Base-by-base conservation (phyloP, 2,329 filamentous ascomycete genomes). In the Aspergillus melleus region DNA sequence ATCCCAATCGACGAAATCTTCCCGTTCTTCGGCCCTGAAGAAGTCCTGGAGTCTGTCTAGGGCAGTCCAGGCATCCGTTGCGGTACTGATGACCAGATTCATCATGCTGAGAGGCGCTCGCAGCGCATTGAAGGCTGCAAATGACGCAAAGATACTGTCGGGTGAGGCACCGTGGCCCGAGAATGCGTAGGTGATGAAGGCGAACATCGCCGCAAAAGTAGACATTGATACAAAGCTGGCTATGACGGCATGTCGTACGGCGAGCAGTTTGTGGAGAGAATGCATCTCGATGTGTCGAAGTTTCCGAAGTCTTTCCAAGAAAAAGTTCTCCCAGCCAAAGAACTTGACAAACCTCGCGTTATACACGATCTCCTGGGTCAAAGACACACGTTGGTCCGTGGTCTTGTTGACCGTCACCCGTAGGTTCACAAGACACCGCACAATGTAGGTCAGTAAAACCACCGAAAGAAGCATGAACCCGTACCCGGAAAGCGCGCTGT, bases 291-390 rank as follows among this genome's bases (percentile, higher is more conserved):
- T 84, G 53, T 81, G 81, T 61, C 94, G 86, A 61, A 96, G 89
- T 29, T 87, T 83, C 49, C 86, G 85, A 10, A 97, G 83, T n/a
- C 92, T 87, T 54, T 88, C 82, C 9, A 96, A 79, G 70, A 97
- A 97, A 36, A 90, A 89, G 59, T 85, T 88, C 73, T 97, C 93
- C 94, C 93, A 97, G 11, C 92, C 93, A 72, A 97, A 97, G 74
- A 88, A 96, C 75, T 97, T 97, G 77, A 97, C 93, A 71, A 97
- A 97, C 20, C 92, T 86, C 26, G 96, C 92, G 0, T 91, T 90
- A 66, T 92, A 89, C 14, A 97, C 72, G 54, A 97, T 96, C 72
- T 97, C 93, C 72, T 97, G 93, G 0, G 92, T 97, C 49, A 98
- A 80, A 54, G 90, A 90, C 11, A 97, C 93, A 62, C 93, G 87